Base-by-base conservation (phyloP, 768 basidiomycete genomes). In the Harrya chromipes region DNA sequence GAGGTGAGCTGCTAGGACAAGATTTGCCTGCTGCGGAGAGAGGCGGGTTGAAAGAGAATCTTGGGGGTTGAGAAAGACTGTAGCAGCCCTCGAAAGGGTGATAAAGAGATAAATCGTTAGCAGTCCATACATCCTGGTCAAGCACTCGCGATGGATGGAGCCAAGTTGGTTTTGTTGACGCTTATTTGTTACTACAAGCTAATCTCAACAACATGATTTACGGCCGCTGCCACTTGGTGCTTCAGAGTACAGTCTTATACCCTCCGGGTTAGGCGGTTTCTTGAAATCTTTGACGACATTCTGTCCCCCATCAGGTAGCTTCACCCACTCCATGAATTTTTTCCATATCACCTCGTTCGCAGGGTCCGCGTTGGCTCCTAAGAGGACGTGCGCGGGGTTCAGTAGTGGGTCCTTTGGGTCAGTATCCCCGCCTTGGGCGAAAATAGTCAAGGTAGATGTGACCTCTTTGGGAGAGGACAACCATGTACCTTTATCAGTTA, bases 1-100 rank as follows among this genome's bases (percentile, higher is more conserved):
- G 11, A 90, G 76, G 63, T 90, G 86, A 46, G 77, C 79, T 17
- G 85, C 79, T 27, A 90, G 71, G 6, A 74, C 79, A 31, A 79
- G 74, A 57, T 76, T 81, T 37, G 83, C 83, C 43, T 80, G 77
- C 36, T 76, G 72, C 23, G 75, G 71, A 17, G 79, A 75, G 21
- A 83, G 67, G 17, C 56, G 67, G 5, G 76, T 58, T 1, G 67
- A 72, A 38, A 73, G 59, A 12, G 64, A 60, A 3, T 71, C 54
- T 7, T 64, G 54, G 36, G 87, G 83, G 47, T 74, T 75, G 16
- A 88, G 71, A 62, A 83, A 88, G 24, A 88, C 76, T 39, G 78
- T 68, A 9, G 83, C 72, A 19, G 84, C 83, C 52, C 68, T 69
- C 31, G 74, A 71, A 23, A 79, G 59, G 23, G 66, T 58, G n/a